Evolutionary conservation across 1,284 basidiomycete species (phyloP), one percentile per base, ranked within the genome.

Genomic region (Thecaphora thlaspeos): DNA sequence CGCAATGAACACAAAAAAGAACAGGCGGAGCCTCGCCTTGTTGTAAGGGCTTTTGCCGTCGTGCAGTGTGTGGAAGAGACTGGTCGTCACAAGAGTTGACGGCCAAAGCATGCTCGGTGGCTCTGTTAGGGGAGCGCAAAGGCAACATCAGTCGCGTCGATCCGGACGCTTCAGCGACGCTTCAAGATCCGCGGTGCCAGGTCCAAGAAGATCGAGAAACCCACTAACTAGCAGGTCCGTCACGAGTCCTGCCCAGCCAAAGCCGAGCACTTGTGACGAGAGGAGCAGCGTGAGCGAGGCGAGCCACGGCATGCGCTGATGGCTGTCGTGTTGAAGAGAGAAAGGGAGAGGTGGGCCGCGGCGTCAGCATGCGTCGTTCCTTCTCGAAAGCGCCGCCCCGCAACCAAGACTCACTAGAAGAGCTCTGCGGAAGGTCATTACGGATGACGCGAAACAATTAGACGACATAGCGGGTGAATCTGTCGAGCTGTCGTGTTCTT

Each of bases 31-130:
- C n/a, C 81, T 62, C 15, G 75, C 69, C 0, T 71, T 48, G 4
- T 78, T 82, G 37, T 80, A 63, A 3, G 57, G 46, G 10, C 71
- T 57, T n/a, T 69, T 54, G 28, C 71, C 67, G 41, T 78, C 78
- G 61, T 82, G 82, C n/a, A 83, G 73, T 0, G 82, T 82, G 23
- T 81, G 80, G 60, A 82, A 83, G 18, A 83, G 79, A 43, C 81
- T 80, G 4, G 81, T 80, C 2, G 77, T 79, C 24, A 82, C 82
- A 3, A 83, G 76, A 2, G 79, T 78, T 17, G 78, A 77, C 0
- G 82, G 82, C 78, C 80, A 83, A n/a, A 78, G 67, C 76, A 78
- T 78, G 21, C 70, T 47, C 11, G 72, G 71, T 0, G 76, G 74
- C 38, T 72, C 34, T 1, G 41, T 36, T 2, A 38, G 26, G 4